These are phyloP conservation scores for Cytidiella melzeri DNA, from an alignment of 768 basidiomycete species.

Conservation along the genomic window DNA sequence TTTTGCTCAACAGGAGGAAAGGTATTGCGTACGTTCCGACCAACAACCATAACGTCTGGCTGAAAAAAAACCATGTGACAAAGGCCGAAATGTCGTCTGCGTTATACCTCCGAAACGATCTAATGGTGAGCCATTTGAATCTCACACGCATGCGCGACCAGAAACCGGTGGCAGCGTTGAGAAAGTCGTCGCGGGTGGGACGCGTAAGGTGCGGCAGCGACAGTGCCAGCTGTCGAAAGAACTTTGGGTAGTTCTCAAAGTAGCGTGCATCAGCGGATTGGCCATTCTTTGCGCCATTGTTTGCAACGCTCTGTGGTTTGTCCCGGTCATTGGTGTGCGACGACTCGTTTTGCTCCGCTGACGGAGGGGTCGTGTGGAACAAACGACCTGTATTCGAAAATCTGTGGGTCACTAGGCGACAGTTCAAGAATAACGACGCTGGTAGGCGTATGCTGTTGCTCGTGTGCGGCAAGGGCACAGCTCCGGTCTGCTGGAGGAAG, in stretches of 20 bases:
- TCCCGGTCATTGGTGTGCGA: no score
- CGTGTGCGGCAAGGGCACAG: no score
- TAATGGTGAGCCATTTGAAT: slow-evolving; percentile 97
- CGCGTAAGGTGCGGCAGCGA: slow-evolving; percentile 72
- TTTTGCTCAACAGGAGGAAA: background rate
- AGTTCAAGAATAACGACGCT: no score
- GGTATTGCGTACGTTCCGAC: slow-evolving; percentile 73
- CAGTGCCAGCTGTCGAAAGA: slow-evolving; percentile 72
- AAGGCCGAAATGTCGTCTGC: slow-evolving; percentile 97
- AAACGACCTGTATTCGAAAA: background rate
- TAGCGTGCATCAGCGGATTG: slow-evolving; percentile 14
- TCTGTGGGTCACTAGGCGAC: background rate
- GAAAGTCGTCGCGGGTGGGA: slow-evolving; percentile 85
- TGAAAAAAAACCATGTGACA: slow-evolving; percentile 91
- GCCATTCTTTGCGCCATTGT: background rate
- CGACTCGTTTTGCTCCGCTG: no score
- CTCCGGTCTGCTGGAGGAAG: background rate
- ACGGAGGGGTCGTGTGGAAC: background rate
- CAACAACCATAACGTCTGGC: slow-evolving; percentile 93
- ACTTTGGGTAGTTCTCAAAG: slow-evolving; percentile 69
- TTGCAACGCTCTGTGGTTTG: background rate
- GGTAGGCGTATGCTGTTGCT: no score
- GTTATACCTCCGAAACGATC: slow-evolving; percentile 91
- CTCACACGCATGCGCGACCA: slow-evolving; percentile 85
- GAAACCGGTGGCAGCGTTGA: slow-evolving; percentile 81